Base-by-base conservation (phyloP, 495 filamentous ascomycete species). In the Clavariopsis aquatica region DNA sequence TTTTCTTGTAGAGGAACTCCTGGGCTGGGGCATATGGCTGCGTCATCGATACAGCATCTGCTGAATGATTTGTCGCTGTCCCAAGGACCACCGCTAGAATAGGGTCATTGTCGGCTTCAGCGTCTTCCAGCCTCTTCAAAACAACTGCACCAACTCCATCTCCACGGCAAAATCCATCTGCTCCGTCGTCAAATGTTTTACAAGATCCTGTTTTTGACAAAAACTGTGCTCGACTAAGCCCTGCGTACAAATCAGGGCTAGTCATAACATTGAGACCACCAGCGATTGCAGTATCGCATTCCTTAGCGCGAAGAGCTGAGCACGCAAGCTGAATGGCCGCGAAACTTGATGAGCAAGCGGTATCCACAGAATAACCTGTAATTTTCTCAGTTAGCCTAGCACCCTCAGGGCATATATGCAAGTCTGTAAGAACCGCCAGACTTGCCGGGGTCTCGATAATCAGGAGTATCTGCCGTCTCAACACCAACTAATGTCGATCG, bases 121-220 rank as follows among this genome's bases (percentile, higher is more conserved):
- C 74, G 36, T 76, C 74, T 36, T 68, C 65, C 17, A 68, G 52
- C 9, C 65, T 22, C 45, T 65, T 65, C 17, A 65, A 22, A 27
- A 65, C 67, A 0, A 82, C 38, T 1, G 74, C 73, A 0, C 72
- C 81, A 13, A 82, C 71, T 2, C 73, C 81, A 0, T 84, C 82
- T 1, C 67, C 79, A 15, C 71, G 69, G 49, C 71, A 73, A 36
- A 71, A 73, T 36, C 71, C 71, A 51, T 73, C 69, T 23, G 71
- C 71, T 24, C 22, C 27, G 27, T 59, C 63, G 53, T 71, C 68
- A 17, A 49, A 73, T 15, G 69, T 71, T 49, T 73, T 73, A 57
- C 71, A 73, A 52, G 31, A 5, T 15, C 69, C 67, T 6, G 66
- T 69, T 27, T 45, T 62, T 31, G 71, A 65, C 1, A 73, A 62